These are phyloP conservation scores for sunflower (Helianthus annuus) DNA, from an alignment of 129 eudicot species.

Conservation along the genomic window DNA sequence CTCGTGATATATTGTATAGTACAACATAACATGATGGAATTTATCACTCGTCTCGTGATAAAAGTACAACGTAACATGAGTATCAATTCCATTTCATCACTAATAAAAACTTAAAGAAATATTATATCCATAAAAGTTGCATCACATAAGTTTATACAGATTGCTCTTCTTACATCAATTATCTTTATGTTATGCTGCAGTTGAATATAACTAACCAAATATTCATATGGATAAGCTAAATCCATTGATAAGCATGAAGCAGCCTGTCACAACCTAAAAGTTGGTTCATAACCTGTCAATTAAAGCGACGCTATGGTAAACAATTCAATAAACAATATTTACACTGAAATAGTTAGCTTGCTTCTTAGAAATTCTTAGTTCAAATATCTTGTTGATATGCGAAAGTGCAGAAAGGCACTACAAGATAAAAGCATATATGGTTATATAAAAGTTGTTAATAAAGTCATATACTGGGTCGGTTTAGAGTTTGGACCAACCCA, in stretches of 20 bases:
- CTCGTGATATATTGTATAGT: too few relatives aligned
- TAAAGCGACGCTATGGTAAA: slow-evolving; percentile 17
- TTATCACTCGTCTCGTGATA: too few relatives aligned
- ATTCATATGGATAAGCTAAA: slow-evolving; percentile 58
- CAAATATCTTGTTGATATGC: slow-evolving; percentile 83
- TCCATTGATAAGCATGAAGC: slow-evolving; percentile 70
- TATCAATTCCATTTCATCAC: too few relatives aligned
- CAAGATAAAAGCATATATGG: slow-evolving; percentile 23
- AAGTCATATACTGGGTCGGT: background rate
- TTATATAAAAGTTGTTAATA: background rate
- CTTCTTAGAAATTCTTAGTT: slow-evolving; percentile 77
- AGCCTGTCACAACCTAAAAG: slow-evolving; percentile 56
- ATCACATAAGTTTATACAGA: too few relatives aligned
- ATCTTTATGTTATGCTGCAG: too few relatives aligned
- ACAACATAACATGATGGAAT: too few relatives aligned
- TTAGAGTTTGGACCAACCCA: too few relatives aligned
- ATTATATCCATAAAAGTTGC: too few relatives aligned
- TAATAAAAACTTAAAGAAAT: too few relatives aligned
- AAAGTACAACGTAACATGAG: too few relatives aligned
- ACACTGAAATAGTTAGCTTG: slow-evolving; percentile 46
- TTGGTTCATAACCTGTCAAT: slow-evolving; percentile 11
- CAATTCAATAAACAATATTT: slow-evolving; percentile 50
- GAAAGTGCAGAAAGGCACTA: slow-evolving; percentile 79
- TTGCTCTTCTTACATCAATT: too few relatives aligned
- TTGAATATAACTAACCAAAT: slow-evolving; percentile 49